phyloP scores from a whole-genome alignment of 805 yeast genomes.

The Wickerhamomyces bovis region DNA sequence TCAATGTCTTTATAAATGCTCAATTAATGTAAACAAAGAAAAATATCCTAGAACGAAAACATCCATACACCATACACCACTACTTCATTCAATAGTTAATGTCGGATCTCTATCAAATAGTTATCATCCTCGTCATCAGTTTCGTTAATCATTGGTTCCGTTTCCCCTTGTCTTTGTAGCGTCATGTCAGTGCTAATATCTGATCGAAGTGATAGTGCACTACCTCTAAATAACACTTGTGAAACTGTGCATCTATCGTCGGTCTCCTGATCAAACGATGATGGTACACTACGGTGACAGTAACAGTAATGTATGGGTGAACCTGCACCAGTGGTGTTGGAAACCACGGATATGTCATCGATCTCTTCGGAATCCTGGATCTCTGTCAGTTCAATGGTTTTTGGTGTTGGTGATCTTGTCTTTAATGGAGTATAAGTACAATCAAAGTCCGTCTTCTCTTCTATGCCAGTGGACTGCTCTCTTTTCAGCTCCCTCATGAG shows the following conservation, averaged over 20 bases:
- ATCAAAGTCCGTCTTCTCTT: too few species aligned
- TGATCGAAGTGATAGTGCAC: neutral
- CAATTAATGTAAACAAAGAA: neutral
- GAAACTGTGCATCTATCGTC: neutral
- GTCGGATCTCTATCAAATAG: neutral
- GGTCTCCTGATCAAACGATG: neutral
- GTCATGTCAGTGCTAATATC: neutral
- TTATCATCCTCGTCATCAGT: neutral
- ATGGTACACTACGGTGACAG: too few species aligned
- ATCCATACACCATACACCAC: neutral
- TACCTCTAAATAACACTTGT: neutral
- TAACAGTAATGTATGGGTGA: too few species aligned
- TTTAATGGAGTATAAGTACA: too few species aligned
- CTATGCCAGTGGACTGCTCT: neutral
- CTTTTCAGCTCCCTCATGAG: neutral
- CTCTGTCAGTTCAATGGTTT: neutral
- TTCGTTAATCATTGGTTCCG: neutral
- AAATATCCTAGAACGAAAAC: neutral
- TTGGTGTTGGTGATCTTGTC: neutral
- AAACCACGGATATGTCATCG: neutral
- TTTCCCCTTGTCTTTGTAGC: neutral
- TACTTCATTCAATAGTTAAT: neutral
- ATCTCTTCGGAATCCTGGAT: neutral
- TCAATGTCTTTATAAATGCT: too few species aligned
- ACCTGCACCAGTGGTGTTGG: conserved; percentile 4